Evolutionary conservation across 139 green algal genomes (phyloP), one percentile per base, ranked within the genome.

Genomic region (Picochlorum sp.): DNA sequence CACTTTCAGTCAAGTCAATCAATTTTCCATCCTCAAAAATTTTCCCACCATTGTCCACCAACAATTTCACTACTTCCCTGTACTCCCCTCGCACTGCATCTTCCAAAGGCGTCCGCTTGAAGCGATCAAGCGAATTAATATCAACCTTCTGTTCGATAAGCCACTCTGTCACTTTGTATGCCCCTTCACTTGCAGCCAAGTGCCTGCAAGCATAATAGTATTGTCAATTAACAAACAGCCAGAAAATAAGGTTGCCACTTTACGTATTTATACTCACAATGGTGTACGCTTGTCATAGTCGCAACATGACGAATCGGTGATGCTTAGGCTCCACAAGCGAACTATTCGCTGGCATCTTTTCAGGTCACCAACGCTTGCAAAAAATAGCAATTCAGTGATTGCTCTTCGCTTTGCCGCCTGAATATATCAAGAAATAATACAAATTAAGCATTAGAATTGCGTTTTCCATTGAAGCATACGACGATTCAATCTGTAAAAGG

Each of bases 331-430:
- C 81, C 82, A 92, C 2, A 81, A 69, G 16, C 67, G 55, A 14
- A 83, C 72, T 13, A 94, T 85, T 28, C 82, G 72, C 54, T 78
- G 70, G 64, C 82, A 91, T 18, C 86, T 56, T 31, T 68, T 44
- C 18, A 88, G 30, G 54, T 94, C 86, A 56, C 89, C 89, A 1
- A 83, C 76, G 35, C 79, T 82, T 2, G 81, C 81, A 60, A 94
- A 94, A 69, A 94, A 94, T 5, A 94, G 84, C 5, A 94, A 79
- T 70, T 94, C 86, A 2, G 72, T 84, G n/a, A 94, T 83, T 2
- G 86, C 86, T 50, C 83, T 56, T 24, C 85, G 73, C 47, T 66
- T 64, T 0, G 85, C 85, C 2, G 85, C 85, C 85, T 90, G 75
- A 59, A 63, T n/a, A n/a, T 26, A 47, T 47, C 10, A 16, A 47